phyloP scores from a whole-genome alignment of 2,329 filamentous ascomycete species.

The Epichloe sylvatica region DNA sequence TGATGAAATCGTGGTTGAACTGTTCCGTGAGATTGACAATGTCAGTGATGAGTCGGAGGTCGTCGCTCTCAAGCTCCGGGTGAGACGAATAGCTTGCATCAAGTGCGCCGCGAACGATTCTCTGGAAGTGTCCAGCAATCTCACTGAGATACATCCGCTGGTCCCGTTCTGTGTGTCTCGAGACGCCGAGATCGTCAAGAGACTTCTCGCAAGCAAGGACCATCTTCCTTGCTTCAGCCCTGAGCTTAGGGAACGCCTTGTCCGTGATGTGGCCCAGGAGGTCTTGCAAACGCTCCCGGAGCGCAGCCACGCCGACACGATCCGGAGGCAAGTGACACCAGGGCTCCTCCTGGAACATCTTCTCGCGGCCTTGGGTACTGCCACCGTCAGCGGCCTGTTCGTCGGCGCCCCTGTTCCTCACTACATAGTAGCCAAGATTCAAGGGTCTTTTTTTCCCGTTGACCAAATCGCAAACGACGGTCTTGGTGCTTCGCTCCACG shows the following conservation, averaged over 20 bases:
- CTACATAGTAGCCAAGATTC: conserved; percentile 33
- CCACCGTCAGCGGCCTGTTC: conserved; percentile 17
- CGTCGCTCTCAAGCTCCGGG: background rate
- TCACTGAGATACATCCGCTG: conserved; percentile 1
- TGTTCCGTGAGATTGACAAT: conserved; percentile 1
- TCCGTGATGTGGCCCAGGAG: conserved; percentile 29
- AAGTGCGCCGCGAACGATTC: background rate
- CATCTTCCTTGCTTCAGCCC: conserved; percentile 14
- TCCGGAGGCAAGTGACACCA: conserved; percentile 6
- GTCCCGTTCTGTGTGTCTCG: background rate
- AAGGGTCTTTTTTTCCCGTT: conserved; percentile 25
- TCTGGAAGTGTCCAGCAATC: conserved; percentile 1
- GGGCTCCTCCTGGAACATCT: conserved; percentile 28
- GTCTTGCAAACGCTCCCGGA: conserved; percentile 21
- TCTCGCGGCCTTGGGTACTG: conserved; percentile 18
- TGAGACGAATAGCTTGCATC: background rate
- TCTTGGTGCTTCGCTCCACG: conserved; percentile 23
- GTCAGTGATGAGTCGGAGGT: background rate
- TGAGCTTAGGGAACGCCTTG: conserved; percentile 23
- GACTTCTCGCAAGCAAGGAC: conserved; percentile 3
- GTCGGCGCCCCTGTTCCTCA: conserved; percentile 33
- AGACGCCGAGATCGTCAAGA: background rate
- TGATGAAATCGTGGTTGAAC: background rate
- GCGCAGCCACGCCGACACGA: conserved; percentile 20
- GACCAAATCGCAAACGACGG: conserved; percentile 28